These are phyloP conservation scores for Helicocarpus griseus DNA, from an alignment of 2,329 filamentous ascomycete species.

Conservation along the genomic window DNA sequence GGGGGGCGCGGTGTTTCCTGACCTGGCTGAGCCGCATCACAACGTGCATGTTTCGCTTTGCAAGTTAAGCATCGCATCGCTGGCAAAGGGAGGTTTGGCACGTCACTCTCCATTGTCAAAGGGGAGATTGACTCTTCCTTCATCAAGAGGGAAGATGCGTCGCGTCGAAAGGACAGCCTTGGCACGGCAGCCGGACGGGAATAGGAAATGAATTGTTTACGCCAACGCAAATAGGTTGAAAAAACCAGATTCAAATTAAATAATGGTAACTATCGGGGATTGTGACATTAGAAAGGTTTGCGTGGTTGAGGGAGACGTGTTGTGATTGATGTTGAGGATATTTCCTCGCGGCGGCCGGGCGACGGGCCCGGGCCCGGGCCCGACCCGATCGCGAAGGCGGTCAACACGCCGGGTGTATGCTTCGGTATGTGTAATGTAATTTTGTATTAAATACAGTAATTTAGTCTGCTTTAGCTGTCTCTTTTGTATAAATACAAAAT, in stretches of 20 bases:
- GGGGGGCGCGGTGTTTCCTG: not conserved
- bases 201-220: not conserved
- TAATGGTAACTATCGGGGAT: not conserved
- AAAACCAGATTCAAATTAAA: too few species aligned
- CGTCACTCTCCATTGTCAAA: not conserved
- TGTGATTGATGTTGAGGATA: not conserved
- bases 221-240: not conserved
- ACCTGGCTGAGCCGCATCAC: constrained; percentile 1
- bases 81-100: not conserved
- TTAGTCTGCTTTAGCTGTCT: not conserved
- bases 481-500: not conserved
- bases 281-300: not conserved
- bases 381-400: too few species aligned
- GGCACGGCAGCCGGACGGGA: too few species aligned
- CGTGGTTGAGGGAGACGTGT: not conserved
- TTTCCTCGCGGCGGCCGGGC: not conserved
- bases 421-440: not conserved
- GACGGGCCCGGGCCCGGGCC: not conserved
- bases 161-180: not conserved
- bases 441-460: not conserved
- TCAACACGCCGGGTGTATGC: not conserved
- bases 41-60: not conserved
- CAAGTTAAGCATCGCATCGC: not conserved
- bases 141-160: not conserved
- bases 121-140: constrained; percentile 1